Conservation (phyloP, 768 basidiomycete genomes). For the Rhodotorula toruloides region DNA sequence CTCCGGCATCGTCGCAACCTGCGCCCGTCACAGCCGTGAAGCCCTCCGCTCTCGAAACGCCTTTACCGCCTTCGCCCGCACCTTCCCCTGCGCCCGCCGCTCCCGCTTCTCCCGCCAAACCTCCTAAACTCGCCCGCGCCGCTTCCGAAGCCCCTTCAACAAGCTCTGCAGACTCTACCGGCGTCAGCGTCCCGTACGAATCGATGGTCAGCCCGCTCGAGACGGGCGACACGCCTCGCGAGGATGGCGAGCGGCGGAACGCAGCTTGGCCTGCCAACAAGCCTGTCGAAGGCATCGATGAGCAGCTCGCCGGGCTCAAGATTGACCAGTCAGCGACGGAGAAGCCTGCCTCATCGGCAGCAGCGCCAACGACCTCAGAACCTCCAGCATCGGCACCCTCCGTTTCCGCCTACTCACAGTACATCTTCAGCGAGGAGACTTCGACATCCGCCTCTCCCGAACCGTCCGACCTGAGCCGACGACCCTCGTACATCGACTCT, state of each 20-base stretch:
- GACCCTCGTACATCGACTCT: not conserved
- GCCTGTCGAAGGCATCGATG: conserved; percentile 7
- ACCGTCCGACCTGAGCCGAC: not conserved
- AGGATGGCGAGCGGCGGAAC: not conserved
- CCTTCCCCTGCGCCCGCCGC: not conserved
- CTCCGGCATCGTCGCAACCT: not conserved
- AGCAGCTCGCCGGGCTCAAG: conserved; percentile 13
- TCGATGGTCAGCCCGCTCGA: conserved; percentile 36
- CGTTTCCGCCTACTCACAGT: conserved; percentile 14
- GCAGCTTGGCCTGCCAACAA: conserved; percentile 25
- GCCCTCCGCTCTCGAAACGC: conserved; percentile 2
- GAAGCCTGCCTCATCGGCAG: not conserved
- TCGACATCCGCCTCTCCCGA: not conserved
- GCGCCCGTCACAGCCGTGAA: not conserved
- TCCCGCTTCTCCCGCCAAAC: not conserved
- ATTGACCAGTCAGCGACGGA: not conserved
- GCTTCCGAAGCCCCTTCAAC: conserved; percentile 15
- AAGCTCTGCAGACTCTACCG: not conserved
- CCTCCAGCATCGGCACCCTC: not conserved
- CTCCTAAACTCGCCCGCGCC: conserved; percentile 2
- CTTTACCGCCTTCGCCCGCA: conserved; percentile 21
- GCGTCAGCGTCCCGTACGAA: conserved; percentile 13
- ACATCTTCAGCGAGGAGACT: conserved; percentile 23
- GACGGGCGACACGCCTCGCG: conserved; percentile 10
- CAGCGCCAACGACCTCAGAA: not conserved